Base-by-base conservation (phyloP, 75 land plant genomes). In the Pseudotsuga menziesii region DNA sequence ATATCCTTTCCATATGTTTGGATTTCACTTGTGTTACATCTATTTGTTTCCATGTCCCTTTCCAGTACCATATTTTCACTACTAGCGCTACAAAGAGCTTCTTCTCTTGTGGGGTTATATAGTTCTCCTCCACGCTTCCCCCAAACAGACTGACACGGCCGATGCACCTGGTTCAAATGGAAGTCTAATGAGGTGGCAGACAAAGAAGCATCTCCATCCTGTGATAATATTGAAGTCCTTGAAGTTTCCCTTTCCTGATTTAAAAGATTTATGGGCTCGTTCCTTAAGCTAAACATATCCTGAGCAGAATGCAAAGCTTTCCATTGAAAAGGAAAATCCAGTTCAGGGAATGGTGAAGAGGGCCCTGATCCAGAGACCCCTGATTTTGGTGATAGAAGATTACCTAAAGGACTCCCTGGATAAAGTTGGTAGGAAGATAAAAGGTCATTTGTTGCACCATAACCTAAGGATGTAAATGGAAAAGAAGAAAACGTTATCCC, bases 321-420 rank as follows among this genome's bases (percentile, higher is more conserved):
- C 48, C 44, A 36, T 69, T 69, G 72, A 69, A 44, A 32, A 69
- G 25, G 52, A 41, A 69, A 69, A 41, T 69, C 72, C 52, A 69
- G 23, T 9, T 83, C 85, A 60, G 78, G 78, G 54, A 75, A 72
- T 22, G 85, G 85, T 41, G 85, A 81, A 20, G 82, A 59, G 29
- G 82, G 32, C 27, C 66, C 82, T 69, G 85, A 75, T 52, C 80
- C 48, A 56, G 79, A 67, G 23, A 35, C 67, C 19, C 79, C 75
- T 4, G 75, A 78, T 71, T 69, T 74, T 48, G 83, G 75, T 32
- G 85, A 76, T 35, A 81, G 71, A 48, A 84, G 52, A 48, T 73
- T 79, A 61, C 67, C 85, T 48, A 77, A 72, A n/a, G 87, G 87
- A 60, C 88, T 86, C 32, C 79, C 88, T 23, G 88, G 88, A 80